Percentiles rank a stretch among this genome's conserved stretches.
phyloP scores from a whole-genome alignment of 208 protist species.

The Trichomonas tenax region DNA sequence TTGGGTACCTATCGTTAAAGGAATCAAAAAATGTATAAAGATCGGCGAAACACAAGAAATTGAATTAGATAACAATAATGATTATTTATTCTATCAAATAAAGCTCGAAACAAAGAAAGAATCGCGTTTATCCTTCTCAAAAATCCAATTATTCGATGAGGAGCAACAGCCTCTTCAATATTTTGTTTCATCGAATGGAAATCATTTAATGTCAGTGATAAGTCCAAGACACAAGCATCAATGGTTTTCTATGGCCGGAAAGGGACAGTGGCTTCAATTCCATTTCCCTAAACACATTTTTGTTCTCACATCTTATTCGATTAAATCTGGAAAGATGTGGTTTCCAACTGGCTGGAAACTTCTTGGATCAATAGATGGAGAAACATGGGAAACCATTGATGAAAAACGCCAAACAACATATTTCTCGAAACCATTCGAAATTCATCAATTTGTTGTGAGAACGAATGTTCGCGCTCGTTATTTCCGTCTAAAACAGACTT shows the following conservation, averaged over 20 bases:
- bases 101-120: not conserved
- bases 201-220: not conserved
- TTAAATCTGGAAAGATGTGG: not conserved
- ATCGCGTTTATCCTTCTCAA: not conserved
- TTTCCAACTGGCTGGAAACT: not conserved
- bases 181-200: not conserved
- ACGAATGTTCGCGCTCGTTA: not conserved
- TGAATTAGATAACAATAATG: not conserved
- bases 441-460: not conserved
- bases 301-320: not conserved
- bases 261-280: not conserved
- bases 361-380: not conserved
- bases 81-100: not conserved
- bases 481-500: not conserved
- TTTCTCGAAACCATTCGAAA: not conserved
- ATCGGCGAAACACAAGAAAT: not conserved
- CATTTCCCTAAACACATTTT: not conserved
- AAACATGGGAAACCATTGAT: not conserved
- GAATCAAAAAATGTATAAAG: not conserved
- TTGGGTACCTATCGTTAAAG: not conserved
- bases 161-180: not conserved
- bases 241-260: not conserved
- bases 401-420: not conserved
- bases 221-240: not conserved
- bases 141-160: not conserved